These are phyloP conservation scores for Cercophora samala DNA, from an alignment of 495 filamentous ascomycete genomes.

Conservation along the genomic window DNA sequence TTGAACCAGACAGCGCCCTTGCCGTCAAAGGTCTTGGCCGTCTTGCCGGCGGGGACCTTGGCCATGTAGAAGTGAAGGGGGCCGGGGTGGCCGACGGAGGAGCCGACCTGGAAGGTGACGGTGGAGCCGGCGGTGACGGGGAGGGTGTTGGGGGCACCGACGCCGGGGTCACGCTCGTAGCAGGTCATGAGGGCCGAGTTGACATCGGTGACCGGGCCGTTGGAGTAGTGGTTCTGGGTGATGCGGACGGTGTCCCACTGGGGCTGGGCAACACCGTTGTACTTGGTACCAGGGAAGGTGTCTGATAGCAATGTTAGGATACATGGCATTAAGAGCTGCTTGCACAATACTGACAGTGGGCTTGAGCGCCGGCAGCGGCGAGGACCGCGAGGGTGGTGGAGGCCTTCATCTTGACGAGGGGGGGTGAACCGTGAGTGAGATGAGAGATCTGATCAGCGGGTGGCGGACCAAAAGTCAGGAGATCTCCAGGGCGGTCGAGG, in stretches of 20 bases:
- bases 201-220: constrained; percentile 38
- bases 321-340: too few species aligned
- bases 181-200: constrained; percentile 44
- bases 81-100: constrained; percentile 41
- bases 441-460: not conserved
- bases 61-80: constrained; percentile 48
- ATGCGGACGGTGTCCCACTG: constrained; percentile 44
- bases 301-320: constrained; percentile 21
- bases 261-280: constrained; percentile 37
- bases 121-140: constrained; percentile 43
- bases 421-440: not conserved
- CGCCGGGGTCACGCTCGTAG: constrained; percentile 32
- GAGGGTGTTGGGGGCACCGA: constrained; percentile 30
- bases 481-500: not conserved
- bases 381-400: constrained; percentile 33
- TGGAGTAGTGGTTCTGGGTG: constrained; percentile 44
- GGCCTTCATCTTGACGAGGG: constrained; percentile 34
- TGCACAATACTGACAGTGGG: constrained; percentile 36
- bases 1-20: constrained; percentile 54
- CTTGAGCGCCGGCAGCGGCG: constrained; percentile 34
- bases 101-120: constrained; percentile 46
- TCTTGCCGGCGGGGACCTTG: constrained; percentile 46
- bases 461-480: not conserved
- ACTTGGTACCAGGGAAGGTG: constrained; percentile 28
- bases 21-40: constrained; percentile 47